phyloP scores from a whole-genome alignment of 2,329 filamentous ascomycete species.

The Ilyonectria mors-panacis region DNA sequence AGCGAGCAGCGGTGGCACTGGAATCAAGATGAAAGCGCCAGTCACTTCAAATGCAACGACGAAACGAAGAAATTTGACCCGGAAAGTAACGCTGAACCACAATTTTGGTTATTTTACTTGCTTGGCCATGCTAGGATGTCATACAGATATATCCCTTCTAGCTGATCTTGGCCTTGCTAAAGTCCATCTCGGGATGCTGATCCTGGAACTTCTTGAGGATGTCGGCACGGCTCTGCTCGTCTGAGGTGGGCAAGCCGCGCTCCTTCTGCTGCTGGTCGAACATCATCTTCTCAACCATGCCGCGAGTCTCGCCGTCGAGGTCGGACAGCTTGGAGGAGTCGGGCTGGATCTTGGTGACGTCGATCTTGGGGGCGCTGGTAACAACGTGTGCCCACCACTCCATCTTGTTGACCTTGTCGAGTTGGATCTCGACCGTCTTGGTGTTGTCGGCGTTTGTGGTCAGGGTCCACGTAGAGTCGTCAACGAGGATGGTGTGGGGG shows the following conservation, averaged over 20 bases:
- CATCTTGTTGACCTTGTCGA: constrained; percentile 97
- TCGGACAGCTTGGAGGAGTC: constrained; percentile 94
- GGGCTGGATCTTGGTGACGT: constrained; percentile 94
- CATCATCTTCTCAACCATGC: constrained; percentile 99
- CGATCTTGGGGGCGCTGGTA: constrained; percentile 88
- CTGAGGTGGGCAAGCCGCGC: constrained; percentile 86
- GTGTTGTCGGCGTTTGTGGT: constrained; percentile 78
- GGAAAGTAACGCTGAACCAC: constrained; percentile 13
- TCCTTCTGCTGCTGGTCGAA: constrained; percentile 98
- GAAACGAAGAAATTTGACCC: constrained; percentile 24
- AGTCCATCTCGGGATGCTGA: constrained; percentile 82
- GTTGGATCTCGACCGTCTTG: constrained; percentile 81
- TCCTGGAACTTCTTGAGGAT: constrained; percentile 93
- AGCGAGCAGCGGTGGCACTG: constrained; percentile 70
- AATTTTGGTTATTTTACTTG: constrained; percentile 11
- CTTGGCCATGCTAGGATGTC: constrained; percentile 23
- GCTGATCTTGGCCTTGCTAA: constrained; percentile 78
- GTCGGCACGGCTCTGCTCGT: constrained; percentile 96
- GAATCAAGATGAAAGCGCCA: constrained; percentile 58
- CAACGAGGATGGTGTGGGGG: constrained; percentile 82
- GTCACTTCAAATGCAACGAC: constrained; percentile 22
- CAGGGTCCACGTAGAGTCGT: constrained; percentile 97
- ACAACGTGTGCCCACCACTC: constrained; percentile 98
- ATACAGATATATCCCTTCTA: constrained; percentile 50
- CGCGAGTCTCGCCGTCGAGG: constrained; percentile 92